Conservation (phyloP, 805 yeast species). For the Cyberlindnera mycetangii region DNA sequence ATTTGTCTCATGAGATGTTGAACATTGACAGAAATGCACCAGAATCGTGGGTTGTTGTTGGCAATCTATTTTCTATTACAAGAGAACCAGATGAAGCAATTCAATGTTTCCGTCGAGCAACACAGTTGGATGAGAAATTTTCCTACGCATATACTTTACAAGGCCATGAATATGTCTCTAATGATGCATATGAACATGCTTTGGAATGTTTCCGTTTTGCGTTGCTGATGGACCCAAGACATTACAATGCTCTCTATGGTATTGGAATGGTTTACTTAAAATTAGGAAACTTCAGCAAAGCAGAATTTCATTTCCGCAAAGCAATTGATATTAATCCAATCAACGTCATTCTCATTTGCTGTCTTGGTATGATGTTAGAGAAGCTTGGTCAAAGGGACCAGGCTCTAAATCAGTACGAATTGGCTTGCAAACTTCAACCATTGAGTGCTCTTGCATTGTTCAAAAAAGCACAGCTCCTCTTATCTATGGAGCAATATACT, state of each 20-base stretch:
- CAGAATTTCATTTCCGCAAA: slow-evolving; percentile 82
- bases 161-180: slow-evolving; percentile 88
- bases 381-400: slow-evolving; percentile 62
- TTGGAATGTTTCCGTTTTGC: slow-evolving; percentile 79
- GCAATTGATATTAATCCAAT: slow-evolving; percentile 89
- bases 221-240: slow-evolving; percentile 70
- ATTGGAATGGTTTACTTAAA: slow-evolving; percentile 91
- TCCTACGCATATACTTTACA: slow-evolving; percentile 89
- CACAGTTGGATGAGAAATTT: slow-evolving; percentile 61
- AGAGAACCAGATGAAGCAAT: slow-evolving; percentile 89
- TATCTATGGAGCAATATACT: slow-evolving; percentile 65
- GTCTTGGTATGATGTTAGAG: slow-evolving; percentile 91
- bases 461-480: slow-evolving; percentile 80
- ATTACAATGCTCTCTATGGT: slow-evolving; percentile 94
- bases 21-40: slow-evolving; percentile 64
- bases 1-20: slow-evolving; percentile 75
- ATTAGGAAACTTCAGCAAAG: slow-evolving; percentile 77
- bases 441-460: slow-evolving; percentile 80
- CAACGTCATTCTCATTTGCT: slow-evolving; percentile 84
- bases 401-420: slow-evolving; percentile 77
- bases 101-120: slow-evolving; percentile 78
- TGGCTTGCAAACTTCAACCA: slow-evolving; percentile 84
- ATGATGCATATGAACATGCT: slow-evolving; percentile 89
- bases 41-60: slow-evolving; percentile 89
- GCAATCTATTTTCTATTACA: slow-evolving; percentile 80